Evolutionary conservation across 2,329 filamentous ascomycete species (phyloP), one percentile per base, ranked within the genome.

Genomic region (Fusarium sp.): DNA sequence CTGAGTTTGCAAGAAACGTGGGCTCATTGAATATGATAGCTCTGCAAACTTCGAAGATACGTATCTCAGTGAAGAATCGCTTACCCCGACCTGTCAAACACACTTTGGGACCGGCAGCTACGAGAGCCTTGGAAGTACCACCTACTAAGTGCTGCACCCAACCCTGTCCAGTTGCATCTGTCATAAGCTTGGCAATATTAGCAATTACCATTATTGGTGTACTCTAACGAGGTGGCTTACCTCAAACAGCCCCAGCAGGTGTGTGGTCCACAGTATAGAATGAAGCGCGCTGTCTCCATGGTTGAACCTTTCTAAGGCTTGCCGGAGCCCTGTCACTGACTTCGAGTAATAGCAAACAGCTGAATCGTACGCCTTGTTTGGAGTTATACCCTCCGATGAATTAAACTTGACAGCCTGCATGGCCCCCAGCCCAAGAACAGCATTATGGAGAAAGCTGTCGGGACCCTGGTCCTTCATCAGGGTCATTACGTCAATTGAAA

Each of bases 61-160:
- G 74, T 2, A 77, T 73, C 22, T 81, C 78, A 0, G 70, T 51
- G 2, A 80, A 80, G 46, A 81, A 80, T 0, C 68, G 58, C 4
- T 54, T 67, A 4, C 75, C 77, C 9, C 59, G 55, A 3, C 72
- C 74, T 6, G 73, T 65, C 4, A 38, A 29, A 30, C 75, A 79
- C 3, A 65, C 45, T 18, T 53, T 25, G 16, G 79, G 77, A 0
- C 79, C 79, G 5, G 61, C 72, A 0, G 78, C 77, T 4, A 78
- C 58, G 2, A 81, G 64, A 0, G 79, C 78, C 1, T 65, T 78
- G 0, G 77, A 74, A 0, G 79, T 81, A 10, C 79, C 79, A 25
- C 79, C 76, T 0, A 80, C 75, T 25, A 81, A 71, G 14, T 81
- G 79, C 8, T 79, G 77, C 6, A 79, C 34, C 79, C 79, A 81